Conservation (phyloP, 352 stramenopile species). For the Pythium aphanidermatum region DNA sequence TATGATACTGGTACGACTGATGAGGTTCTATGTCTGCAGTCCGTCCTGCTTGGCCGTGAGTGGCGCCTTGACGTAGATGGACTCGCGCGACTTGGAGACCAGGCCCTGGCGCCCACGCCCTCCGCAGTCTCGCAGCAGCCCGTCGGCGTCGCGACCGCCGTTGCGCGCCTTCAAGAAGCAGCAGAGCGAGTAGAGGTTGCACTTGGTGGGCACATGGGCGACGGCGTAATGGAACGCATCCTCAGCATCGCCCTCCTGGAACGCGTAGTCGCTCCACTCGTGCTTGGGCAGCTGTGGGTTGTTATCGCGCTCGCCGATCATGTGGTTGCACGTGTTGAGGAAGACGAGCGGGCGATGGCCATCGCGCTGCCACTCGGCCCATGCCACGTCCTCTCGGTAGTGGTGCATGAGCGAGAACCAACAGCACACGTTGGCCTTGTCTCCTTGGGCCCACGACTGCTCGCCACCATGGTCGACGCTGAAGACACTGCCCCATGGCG, state of each 20-base stretch:
- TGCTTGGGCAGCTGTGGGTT: constrained; percentile 67
- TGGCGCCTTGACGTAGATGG: constrained; percentile 46
- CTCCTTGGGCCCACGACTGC: constrained; percentile 78
- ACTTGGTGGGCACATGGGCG: constrained; percentile 80
- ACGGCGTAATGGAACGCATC: constrained; percentile 77
- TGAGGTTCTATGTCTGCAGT: constrained; percentile 9
- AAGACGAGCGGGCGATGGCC: constrained; percentile 59
- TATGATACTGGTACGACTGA: not conserved
- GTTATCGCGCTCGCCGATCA: constrained; percentile 84
- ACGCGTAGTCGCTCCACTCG: constrained; percentile 80
- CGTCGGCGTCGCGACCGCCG: constrained; percentile 29
- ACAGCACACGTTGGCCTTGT: constrained; percentile 71
- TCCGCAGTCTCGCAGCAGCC: constrained; percentile 37
- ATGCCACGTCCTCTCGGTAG: constrained; percentile 54
- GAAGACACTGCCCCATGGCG: constrained; percentile 62
- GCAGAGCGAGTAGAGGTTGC: constrained; percentile 81
- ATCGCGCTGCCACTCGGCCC: constrained; percentile 43
- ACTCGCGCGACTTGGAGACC: constrained; percentile 47
- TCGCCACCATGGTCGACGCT: constrained; percentile 69
- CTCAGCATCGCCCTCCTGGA: constrained; percentile 56
- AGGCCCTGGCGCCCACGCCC: constrained; percentile 55
- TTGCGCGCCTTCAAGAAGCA: constrained; percentile 76
- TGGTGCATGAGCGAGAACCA: constrained; percentile 90
- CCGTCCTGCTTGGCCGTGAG: constrained; percentile 14
- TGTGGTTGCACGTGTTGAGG: constrained; percentile 89